Base-by-base conservation (phyloP, 768 basidiomycete species). In the Amyloporia xantha region DNA sequence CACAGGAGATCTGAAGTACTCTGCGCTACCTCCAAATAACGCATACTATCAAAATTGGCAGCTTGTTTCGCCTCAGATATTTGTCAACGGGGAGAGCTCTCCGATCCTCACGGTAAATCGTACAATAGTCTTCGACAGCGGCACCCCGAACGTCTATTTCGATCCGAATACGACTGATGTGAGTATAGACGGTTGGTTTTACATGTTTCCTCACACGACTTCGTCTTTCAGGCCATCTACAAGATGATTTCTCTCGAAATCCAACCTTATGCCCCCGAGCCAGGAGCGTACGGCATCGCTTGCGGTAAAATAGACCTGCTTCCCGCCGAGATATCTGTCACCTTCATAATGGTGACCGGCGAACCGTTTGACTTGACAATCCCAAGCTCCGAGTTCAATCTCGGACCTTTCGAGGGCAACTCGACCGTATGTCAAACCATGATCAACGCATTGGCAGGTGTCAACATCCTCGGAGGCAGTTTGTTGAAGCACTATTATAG, bases 401-500 rank as follows among this genome's bases (percentile, higher is more conserved):
- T 79, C 28, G 79, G 78, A 10, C 77, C 78, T 11, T 80, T 81
- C 62, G 58, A 66, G n/a, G 73, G 66, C 53, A 65, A 79, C 54
- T 63, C 76, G 4, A 58, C 68, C 11, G 60, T 69, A 23, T 80
- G 78, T 60, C 78, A 80, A 59, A 79, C 78, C 4, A 68, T 80
- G 26, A 77, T 79, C 66, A 81, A 79, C 54, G 74, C 77, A n/a
- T 72, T 74, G 53, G 76, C 78, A 58, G 72, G 71, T 2, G 62
- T 75, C 42, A 67, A 41, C 59, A 56, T 81, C 30, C 71, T 81
- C 25, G 79, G 78, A 10, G 78, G 73, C 21, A 78, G 76, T 54
- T 51, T 79, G 48, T 61, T 81, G 53, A 79, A 82, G 66, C 78
- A 80, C 56, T 80, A 77, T 53, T 81, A 78, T 56, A 77, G 71